phyloP scores from a whole-genome alignment of 148 eudicot genomes.

The Dianthus caryophyllus region DNA sequence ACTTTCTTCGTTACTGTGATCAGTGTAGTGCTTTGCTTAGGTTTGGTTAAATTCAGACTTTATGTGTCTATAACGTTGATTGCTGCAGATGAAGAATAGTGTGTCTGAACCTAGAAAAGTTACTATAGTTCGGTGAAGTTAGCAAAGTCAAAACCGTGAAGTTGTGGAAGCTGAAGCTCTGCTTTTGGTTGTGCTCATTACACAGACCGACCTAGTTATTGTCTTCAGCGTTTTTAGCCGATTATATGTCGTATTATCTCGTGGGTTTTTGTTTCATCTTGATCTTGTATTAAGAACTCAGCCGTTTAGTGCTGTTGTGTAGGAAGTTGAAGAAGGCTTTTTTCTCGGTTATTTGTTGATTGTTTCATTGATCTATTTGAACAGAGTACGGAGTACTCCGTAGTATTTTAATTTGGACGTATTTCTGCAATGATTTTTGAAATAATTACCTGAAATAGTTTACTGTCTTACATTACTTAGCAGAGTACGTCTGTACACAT shows the following conservation, averaged over 20 bases:
- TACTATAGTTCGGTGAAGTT: background rate
- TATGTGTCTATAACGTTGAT: background rate
- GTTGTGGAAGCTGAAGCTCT: slow-evolving; percentile 4
- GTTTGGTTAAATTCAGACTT: background rate
- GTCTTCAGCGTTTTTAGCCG: background rate
- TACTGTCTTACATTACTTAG: too few relatives aligned
- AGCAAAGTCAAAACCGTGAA: background rate
- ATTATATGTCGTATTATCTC: background rate
- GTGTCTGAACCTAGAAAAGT: background rate
- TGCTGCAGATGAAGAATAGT: background rate
- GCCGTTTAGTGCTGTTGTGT: background rate
- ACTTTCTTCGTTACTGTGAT: background rate
- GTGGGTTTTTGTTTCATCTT: background rate
- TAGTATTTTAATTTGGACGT: background rate
- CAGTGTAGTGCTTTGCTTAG: background rate
- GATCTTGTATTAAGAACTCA: too few relatives aligned
- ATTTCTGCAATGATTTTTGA: background rate
- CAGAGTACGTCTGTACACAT: background rate
- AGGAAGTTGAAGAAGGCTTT: background rate
- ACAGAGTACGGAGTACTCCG: too few relatives aligned
- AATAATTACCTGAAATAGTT: background rate
- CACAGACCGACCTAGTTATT: background rate
- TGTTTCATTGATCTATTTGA: background rate
- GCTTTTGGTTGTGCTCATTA: background rate
- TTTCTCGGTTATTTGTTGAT: background rate